phyloP scores from a whole-genome alignment of 352 stramenopile genomes.

The Phytophthora palmivora region DNA sequence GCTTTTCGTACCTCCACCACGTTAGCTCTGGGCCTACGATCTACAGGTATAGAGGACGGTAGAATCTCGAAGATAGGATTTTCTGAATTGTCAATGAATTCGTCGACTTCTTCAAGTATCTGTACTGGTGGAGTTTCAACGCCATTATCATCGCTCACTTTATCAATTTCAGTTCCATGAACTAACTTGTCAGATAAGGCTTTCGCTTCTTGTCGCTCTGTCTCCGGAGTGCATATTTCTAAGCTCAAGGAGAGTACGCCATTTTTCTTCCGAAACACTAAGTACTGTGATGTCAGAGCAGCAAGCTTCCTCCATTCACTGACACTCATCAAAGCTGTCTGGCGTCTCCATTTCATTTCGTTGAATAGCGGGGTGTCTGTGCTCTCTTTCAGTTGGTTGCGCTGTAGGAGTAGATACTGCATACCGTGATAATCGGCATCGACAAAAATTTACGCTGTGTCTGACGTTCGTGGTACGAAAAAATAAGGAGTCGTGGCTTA shows the following conservation, averaged over 20 bases:
- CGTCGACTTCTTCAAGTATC: not conserved
- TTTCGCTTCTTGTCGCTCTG: not conserved
- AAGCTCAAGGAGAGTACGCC: conserved; percentile 32
- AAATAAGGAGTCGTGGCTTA: conserved; percentile 51
- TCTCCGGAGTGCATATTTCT: not conserved
- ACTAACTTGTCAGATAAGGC: not conserved
- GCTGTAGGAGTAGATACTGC: conserved; percentile 16
- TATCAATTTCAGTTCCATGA: not conserved
- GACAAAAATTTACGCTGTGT: conserved; percentile 47
- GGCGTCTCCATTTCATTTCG: conserved; percentile 12
- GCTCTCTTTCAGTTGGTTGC: not conserved
- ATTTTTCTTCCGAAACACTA: conserved; percentile 50
- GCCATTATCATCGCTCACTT: not conserved
- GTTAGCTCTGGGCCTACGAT: conserved; percentile 5
- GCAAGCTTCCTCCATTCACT: conserved; percentile 40
- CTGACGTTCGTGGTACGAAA: conserved; percentile 60
- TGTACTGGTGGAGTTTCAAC: not conserved
- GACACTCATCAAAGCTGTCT: conserved; percentile 11
- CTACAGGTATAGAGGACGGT: not conserved
- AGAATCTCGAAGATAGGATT: not conserved
- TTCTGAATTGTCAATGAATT: not conserved
- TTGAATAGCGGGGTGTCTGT: not conserved
- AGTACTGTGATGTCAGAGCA: conserved; percentile 19
- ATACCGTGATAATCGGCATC: conserved; percentile 56
- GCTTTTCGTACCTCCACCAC: conserved; percentile 9